Percentiles rank a stretch among this genome's conserved stretches.
Evolutionary conservation across 805 yeast species (phyloP).

Genomic region (Sungouiella thailandica): DNA sequence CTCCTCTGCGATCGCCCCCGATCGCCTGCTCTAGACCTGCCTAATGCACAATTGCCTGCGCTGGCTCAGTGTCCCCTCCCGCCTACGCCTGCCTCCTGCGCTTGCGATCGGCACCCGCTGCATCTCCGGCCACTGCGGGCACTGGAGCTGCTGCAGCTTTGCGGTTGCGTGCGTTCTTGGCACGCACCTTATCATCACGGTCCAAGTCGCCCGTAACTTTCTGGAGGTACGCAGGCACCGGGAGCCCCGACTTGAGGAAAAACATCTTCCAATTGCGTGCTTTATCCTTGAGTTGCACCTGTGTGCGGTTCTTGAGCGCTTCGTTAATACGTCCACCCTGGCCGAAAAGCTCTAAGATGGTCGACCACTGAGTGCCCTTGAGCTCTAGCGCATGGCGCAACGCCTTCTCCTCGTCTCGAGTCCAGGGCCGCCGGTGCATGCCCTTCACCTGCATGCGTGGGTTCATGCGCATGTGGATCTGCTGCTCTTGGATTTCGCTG

Average conservation of each 20-base stretch:
- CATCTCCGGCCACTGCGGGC: conserved; percentile 17
- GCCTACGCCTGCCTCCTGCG: too few relatives aligned
- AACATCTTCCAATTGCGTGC: conserved; percentile 94
- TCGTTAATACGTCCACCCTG: conserved; percentile 89
- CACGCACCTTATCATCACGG: conserved; percentile 41
- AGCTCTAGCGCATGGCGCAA: conserved; percentile 72
- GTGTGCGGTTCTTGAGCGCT: conserved; percentile 78
- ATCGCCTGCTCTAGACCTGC: too few relatives aligned
- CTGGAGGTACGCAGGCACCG: conserved; percentile 73
- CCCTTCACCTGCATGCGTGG: conserved; percentile 24
- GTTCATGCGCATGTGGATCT: conserved; percentile 34
- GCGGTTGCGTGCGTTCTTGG: conserved; percentile 28
- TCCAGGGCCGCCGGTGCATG: conserved; percentile 67
- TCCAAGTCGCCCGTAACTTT: conserved; percentile 87
- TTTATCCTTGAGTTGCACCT: conserved; percentile 91
- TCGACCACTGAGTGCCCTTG: conserved; percentile 92
- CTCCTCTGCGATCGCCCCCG: too few relatives aligned
- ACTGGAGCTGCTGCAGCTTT: conserved; percentile 40
- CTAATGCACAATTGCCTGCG: too few relatives aligned
- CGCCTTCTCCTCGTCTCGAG: conserved; percentile 82
- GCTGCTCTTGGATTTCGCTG: conserved; percentile 41
- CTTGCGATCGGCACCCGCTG: background rate
- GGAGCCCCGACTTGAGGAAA: conserved; percentile 67
- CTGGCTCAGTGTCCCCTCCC: too few relatives aligned
- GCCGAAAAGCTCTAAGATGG: conserved; percentile 84